These are phyloP conservation scores for Tolypocladium ophioglossoides DNA, from an alignment of 2,329 filamentous ascomycete genomes.

Conservation along the genomic window DNA sequence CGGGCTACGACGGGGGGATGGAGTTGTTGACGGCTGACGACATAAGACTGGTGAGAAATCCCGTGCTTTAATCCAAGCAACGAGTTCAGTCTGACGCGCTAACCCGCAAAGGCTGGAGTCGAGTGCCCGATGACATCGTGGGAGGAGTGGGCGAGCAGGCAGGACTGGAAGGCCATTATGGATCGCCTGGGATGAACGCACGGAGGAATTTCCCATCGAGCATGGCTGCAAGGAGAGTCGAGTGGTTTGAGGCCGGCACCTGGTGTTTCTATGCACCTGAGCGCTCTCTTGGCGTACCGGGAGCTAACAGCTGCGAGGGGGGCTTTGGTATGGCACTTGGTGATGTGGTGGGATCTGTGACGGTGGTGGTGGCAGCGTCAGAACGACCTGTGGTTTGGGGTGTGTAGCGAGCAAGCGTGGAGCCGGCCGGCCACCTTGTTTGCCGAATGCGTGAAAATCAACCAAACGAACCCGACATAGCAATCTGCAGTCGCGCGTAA, in stretches of 20 bases:
- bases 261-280: not conserved
- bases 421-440: not conserved
- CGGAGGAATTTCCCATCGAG: not conserved
- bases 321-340: not conserved
- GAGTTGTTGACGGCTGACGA: conserved; percentile 31
- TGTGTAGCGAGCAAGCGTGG: not conserved
- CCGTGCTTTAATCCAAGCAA: too few species aligned
- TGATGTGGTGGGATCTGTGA: not conserved
- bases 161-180: conserved; percentile 21
- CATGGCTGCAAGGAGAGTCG: not conserved
- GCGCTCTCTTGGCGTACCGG: not conserved
- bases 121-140: conserved; percentile 31
- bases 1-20: conserved; percentile 38
- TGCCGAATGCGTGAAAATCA: not conserved
- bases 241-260: not conserved
- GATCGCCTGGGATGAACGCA: not conserved
- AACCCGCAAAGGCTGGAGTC: conserved; percentile 24
- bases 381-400: not conserved
- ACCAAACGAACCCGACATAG: not conserved
- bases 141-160: conserved; percentile 22
- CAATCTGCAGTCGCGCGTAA: not conserved
- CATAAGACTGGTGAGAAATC: conserved; percentile 26
- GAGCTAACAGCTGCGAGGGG: not conserved
- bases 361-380: not conserved
- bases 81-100: too few species aligned